Evolutionary conservation across 345 rosid species (phyloP).

Genomic region (Pugionium dolabratum): DNA sequence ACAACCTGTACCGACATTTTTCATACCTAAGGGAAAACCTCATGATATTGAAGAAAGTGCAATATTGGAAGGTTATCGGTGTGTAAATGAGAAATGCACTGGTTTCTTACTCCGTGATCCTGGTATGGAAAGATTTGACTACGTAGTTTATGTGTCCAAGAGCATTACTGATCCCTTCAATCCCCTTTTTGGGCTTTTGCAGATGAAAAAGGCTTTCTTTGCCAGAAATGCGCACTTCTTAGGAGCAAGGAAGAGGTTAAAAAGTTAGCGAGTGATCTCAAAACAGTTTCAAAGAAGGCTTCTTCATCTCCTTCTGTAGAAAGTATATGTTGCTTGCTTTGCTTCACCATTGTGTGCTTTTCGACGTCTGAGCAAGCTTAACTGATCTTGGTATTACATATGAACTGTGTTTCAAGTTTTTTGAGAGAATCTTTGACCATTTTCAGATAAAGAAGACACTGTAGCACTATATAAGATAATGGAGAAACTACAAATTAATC

Average conservation of each 20-base stretch:
- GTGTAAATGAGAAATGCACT: conserved; percentile 61
- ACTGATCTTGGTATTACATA: conserved; percentile 21
- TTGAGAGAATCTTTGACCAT: conserved; percentile 43
- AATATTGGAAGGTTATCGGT: conserved; percentile 82
- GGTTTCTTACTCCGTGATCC: conserved; percentile 81
- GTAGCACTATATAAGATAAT: conserved; percentile 49
- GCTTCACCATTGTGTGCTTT: conserved; percentile 7
- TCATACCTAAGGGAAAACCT: conserved; percentile 58
- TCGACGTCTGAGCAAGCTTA: conserved; percentile 17
- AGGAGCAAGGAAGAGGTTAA: conserved; percentile 74
- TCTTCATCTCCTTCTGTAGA: conserved; percentile 43
- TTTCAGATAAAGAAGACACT: conserved; percentile 54
- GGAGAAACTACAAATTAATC: conserved; percentile 67
- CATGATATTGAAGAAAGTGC: conserved; percentile 87
- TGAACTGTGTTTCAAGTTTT: conserved; percentile 23
- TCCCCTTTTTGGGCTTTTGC: conserved; percentile 40
- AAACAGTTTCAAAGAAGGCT: conserved; percentile 47
- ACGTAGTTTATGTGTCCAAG: conserved; percentile 8
- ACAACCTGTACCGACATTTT: conserved; percentile 21
- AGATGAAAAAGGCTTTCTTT: conserved; percentile 74
- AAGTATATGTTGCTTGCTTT: conserved; percentile 44
- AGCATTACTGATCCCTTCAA: conserved; percentile 10
- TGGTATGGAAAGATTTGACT: conserved; percentile 29
- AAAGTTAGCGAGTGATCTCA: conserved; percentile 53
- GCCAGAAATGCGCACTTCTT: conserved; percentile 72